Evolutionary conservation across 495 filamentous ascomycete genomes (phyloP), one percentile per base, ranked within the genome.

Genomic region (Penicillium flavigenum): DNA sequence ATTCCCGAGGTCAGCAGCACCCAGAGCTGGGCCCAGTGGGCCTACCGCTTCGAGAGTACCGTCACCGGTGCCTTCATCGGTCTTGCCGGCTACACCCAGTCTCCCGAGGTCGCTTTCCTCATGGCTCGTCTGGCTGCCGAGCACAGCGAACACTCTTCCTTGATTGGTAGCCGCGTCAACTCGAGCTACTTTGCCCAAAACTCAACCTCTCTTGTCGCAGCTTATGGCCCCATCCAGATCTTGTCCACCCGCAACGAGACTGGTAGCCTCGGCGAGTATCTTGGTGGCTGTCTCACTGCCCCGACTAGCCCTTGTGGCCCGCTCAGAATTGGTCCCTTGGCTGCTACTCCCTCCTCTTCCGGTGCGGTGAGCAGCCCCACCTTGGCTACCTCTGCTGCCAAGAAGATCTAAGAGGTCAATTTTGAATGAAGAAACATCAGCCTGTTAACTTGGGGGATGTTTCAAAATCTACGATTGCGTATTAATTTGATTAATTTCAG

Each of bases 101-200:
- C 69, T 0, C 71, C 69, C 20, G 67, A 74, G 62, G 66, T 72
- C 12, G 59, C 71, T 11, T 72, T 74, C 63, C 59, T 74, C 12
- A 38, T 70, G 32, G 64, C 71, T 10, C 64, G 71, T 45, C 42
- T 74, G 49, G 69, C 71, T 16, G 65, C 69, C 46, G 51, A 69
- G 61, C 69, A 74, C 58, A 60, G 55, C 27, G 58, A 61, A 2
- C 64, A 67, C 11, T 60, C 66, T 17, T 60, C 62, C 27, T 64
- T 60, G 41, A 64, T 74, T 24, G 69, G 64, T 8, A 61, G 56
- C 54, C 57, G 66, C 19, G 58, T 67, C n/a, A 57, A 58, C 41
- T 45, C 62, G 1, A 46, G 57, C 31, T 31, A 66, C 42, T 73
- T 73, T 59, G 59, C 46, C 14, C 22, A 60, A n/a, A 73, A 67